phyloP scores from a whole-genome alignment of 768 basidiomycete genomes.

The Tylopilus subfusipes region DNA sequence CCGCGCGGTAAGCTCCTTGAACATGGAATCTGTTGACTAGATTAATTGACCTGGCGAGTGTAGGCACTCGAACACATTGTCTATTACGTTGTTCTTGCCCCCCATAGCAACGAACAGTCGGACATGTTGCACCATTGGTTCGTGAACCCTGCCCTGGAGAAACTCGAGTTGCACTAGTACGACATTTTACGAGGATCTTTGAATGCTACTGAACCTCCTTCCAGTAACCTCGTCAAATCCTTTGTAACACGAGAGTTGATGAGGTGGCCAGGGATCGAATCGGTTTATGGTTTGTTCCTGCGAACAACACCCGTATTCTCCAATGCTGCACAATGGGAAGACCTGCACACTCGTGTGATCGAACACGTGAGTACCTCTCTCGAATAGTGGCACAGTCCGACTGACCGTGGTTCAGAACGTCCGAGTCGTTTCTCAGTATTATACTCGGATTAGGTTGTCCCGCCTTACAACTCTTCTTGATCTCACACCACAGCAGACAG shows the following conservation, averaged over 20 bases:
- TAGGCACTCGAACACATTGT: slow-evolving; percentile 94
- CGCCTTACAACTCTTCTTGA: slow-evolving; percentile 87
- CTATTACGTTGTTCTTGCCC: slow-evolving; percentile 89
- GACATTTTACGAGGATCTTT: slow-evolving; percentile 12
- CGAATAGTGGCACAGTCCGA: neutral
- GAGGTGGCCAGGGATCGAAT: slow-evolving; percentile 94
- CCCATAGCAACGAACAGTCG: slow-evolving; percentile 95
- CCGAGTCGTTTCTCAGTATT: slow-evolving; percentile 91
- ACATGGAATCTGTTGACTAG: neutral
- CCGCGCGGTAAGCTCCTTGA: slow-evolving; percentile 48
- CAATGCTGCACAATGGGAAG: slow-evolving; percentile 82
- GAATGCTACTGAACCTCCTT: slow-evolving; percentile 9
- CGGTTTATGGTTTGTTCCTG: slow-evolving; percentile 81
- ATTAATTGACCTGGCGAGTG: slow-evolving; percentile 3
- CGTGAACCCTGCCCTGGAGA: slow-evolving; percentile 71
- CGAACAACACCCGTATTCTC: slow-evolving; percentile 79
- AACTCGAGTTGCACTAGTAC: slow-evolving; percentile 84
- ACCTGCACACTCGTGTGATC: slow-evolving; percentile 91
- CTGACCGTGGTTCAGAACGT: slow-evolving; percentile 64
- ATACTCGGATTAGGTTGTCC: slow-evolving; percentile 83
- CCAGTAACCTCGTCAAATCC: slow-evolving; percentile 88
- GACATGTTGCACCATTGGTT: slow-evolving; percentile 92
- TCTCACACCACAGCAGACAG: slow-evolving; percentile 75
- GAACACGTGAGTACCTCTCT: slow-evolving; percentile 72
- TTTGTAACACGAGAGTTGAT: slow-evolving; percentile 92